Base-by-base conservation (phyloP, 108 stramenopile genomes). In the Licmophora abbreviata region DNA sequence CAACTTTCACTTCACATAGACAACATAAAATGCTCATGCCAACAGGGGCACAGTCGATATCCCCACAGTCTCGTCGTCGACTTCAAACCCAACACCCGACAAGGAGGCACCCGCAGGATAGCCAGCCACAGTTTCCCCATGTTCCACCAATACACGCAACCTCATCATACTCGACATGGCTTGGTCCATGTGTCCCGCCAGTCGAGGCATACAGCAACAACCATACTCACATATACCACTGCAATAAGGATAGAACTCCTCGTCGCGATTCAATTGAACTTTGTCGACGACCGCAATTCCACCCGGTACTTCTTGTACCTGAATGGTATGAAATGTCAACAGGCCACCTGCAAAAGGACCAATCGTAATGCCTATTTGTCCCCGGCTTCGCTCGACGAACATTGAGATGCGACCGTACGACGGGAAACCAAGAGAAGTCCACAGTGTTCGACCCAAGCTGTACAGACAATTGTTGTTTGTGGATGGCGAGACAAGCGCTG, bases 341-440 rank as follows among this genome's bases (percentile, higher is more conserved):
- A 76, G 65, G 22, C 60, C 73, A 4, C 81, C 81, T 41, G 35
- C 33, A 58, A 71, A 81, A 0, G 77, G 75, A 6, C 79, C 83
- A 20, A 81, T 35, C 2, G 75, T 85, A 36, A 85, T 38, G 8
- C 71, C 69, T 31, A 85, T 66, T 21, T 64, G 74, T 22, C 80
- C 74, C 27, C 72, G 62, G 17, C 49, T 54, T 21, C 77, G 70
- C 66, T 85, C 84, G 10, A 81, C 72, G 62, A 85, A 81, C 43
- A 85, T 79, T 28, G 69, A 71, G 28, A 78, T 59, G n/a, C 61
- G 59, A 6, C 78, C 73, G 53, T 63, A 63, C 1, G 44, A 41
- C 35, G 64, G 34, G 30, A 60, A 58, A 5, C 71, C 71, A 9
- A 73, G 38, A 18, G 25, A 30, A 37, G 51, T 40, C 10, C 33